phyloP scores from a whole-genome alignment of 2,329 filamentous ascomycete species.

The Penicillium sclerotigenum region DNA sequence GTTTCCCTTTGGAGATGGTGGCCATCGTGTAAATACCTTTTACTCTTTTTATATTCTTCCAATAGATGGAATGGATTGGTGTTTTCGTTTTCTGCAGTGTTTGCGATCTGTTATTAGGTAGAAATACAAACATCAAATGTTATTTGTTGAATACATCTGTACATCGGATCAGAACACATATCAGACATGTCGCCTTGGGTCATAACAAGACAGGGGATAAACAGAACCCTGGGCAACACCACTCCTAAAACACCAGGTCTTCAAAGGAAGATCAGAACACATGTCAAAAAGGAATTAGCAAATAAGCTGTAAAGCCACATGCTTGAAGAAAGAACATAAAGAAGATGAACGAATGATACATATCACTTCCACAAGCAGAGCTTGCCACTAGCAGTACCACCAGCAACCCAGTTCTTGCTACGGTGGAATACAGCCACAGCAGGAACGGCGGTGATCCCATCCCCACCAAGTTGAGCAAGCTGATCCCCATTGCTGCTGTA shows the following conservation, averaged over 20 bases:
- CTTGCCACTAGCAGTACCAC: conserved; percentile 88
- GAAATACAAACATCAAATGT: neutral
- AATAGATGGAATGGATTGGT: conserved; percentile 33
- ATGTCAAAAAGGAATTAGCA: neutral
- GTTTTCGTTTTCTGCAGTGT: conserved; percentile 13
- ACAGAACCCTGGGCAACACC: neutral
- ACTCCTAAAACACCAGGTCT: neutral
- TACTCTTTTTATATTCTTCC: conserved; percentile 30
- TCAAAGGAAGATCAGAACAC: neutral
- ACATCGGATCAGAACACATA: neutral
- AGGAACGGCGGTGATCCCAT: conserved; percentile 90
- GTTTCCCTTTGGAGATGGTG: conserved; percentile 17
- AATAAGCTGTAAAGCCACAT: neutral
- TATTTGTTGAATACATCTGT: neutral
- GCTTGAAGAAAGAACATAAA: neutral
- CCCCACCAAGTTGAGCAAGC: conserved; percentile 80
- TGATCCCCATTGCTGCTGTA: conserved; percentile 81
- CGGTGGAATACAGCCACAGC: conserved; percentile 90
- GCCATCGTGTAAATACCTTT: conserved; percentile 23
- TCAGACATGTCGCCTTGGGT: neutral
- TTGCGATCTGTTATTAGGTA: neutral
- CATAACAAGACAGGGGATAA: neutral
- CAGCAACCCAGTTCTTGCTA: conserved; percentile 84
- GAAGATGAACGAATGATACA: neutral
- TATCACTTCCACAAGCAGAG: conserved; percentile 79